Base-by-base conservation (phyloP, 768 basidiomycete genomes). In the Gloeopeniophorella convolvens region DNA sequence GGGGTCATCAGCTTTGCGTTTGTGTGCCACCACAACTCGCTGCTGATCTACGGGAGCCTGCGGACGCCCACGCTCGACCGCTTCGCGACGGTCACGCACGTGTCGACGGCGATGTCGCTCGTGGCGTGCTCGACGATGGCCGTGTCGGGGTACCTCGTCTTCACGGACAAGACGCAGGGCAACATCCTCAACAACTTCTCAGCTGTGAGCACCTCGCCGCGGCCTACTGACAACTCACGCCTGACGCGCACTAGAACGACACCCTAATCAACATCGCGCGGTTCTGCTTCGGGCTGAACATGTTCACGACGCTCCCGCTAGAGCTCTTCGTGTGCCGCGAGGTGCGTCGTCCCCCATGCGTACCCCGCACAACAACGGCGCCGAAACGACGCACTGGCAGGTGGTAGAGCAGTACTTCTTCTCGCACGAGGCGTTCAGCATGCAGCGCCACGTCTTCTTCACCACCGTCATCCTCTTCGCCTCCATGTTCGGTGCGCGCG, bases 311-410 rank as follows among this genome's bases (percentile, higher is more conserved):
- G 0, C 79, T 97, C 18, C 96, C 96, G 1, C 73, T 99, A 33
- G 96, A 99, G 60, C 72, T 93, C 12, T 99, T 98, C 64, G 96
- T 99, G 21, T 99, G 96, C 63, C 79, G 96, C 70, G 96, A 99
- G 74, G 92, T 89, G 46, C 18, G 16, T 34, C 2, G 9, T 16
- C 34, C 26, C 13, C 10, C 18, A 5, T 15, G 7, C 16, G 16
- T 3, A 26, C 11, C 5, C n/a, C 20, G 15, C 11, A 23, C 41
- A 28, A 3, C 11, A 30, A 13, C 5, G 20, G 15, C 39, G 21
- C n/a, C 32, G 9, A 31, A 6, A 37, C 10, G 30, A 9, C 20
- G 26, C 0, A 33, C 27, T 4, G 21, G 15, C 60, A 92, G 89
- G 93, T 97, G 43, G 77, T 97, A 33, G 96, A 99, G 62, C 89